Percentiles rank a stretch among this genome's conserved stretches.
phyloP scores from a whole-genome alignment of 192 early-diverging fungal species.

The Coemansia sp. region DNA sequence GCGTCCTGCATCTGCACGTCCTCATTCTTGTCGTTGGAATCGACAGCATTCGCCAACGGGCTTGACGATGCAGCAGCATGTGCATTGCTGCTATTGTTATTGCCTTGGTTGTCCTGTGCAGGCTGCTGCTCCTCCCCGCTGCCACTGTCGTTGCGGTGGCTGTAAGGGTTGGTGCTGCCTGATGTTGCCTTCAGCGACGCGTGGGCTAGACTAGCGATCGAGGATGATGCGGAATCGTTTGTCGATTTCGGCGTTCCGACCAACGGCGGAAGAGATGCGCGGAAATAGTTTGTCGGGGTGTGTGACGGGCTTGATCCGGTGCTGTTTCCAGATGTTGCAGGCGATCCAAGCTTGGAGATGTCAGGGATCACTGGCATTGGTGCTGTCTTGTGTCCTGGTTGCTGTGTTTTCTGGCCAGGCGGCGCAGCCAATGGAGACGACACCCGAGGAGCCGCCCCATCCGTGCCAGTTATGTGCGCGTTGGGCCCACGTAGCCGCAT shows the following conservation, averaged over 20 bases:
- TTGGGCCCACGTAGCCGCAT: constrained; percentile 48
- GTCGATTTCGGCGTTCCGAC: constrained; percentile 19
- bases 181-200: constrained; percentile 25
- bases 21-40: neutral
- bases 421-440: constrained; percentile 36
- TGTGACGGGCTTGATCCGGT: constrained; percentile 16
- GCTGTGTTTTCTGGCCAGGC: constrained; percentile 7
- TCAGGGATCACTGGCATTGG: constrained; percentile 4
- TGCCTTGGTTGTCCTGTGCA: neutral
- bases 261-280: constrained; percentile 47
- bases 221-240: constrained; percentile 40
- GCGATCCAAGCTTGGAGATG: constrained; percentile 1
- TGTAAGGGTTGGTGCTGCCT: constrained; percentile 35
- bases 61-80: constrained; percentile 8
- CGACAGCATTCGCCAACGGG: constrained; percentile 8
- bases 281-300: constrained; percentile 54
- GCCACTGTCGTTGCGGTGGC: constrained; percentile 27
- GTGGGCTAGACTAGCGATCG: constrained; percentile 43
- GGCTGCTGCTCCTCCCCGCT: neutral
- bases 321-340: constrained; percentile 13
- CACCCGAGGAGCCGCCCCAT: constrained; percentile 24
- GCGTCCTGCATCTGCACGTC: constrained; percentile 17
- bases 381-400: neutral
- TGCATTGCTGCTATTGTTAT: neutral
- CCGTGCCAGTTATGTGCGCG: constrained; percentile 4